Evolutionary conservation across 192 early-diverging fungal species (phyloP).

Genomic region (Phycomyces blakesleeanus): DNA sequence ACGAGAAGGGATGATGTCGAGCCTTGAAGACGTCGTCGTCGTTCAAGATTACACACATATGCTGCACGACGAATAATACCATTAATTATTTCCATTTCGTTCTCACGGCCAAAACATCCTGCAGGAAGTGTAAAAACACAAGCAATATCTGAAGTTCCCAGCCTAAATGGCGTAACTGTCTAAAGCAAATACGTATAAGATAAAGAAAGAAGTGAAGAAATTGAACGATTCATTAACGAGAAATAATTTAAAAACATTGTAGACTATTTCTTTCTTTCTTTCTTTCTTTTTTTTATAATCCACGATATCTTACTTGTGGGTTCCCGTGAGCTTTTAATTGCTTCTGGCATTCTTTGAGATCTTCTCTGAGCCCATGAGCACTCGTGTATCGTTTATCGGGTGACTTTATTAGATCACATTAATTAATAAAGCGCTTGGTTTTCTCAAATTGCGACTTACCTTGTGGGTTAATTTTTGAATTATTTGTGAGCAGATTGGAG

Average conservation of each 20-base stretch:
- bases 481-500: constrained; percentile 19
- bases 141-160: constrained; percentile 27
- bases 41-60: constrained; percentile 9
- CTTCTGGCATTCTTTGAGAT: constrained; percentile 25
- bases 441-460: constrained; percentile 5
- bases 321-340: constrained; percentile 16
- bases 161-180: constrained; percentile 20
- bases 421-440: not conserved
- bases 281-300: not conserved
- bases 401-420: constrained; percentile 15
- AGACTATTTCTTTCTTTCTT: not conserved
- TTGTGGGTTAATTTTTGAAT: constrained; percentile 36
- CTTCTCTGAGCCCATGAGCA: constrained; percentile 28
- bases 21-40: not conserved
- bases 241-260: not conserved
- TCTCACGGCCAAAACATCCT: constrained; percentile 25
- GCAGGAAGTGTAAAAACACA: constrained; percentile 28
- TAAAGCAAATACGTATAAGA: constrained; percentile 8
- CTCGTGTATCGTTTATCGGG: constrained; percentile 35
- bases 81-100: constrained; percentile 23
- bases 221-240: too few species aligned
- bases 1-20: not conserved
- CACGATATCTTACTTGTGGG: constrained; percentile 18
- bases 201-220: not conserved
- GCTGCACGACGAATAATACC: constrained; percentile 22